A percentile compares a stretch with the other conserved stretches of the same genome.
Conservation (phyloP, 2,329 filamentous ascomycete species). For the Botrytis tulipae region DNA sequence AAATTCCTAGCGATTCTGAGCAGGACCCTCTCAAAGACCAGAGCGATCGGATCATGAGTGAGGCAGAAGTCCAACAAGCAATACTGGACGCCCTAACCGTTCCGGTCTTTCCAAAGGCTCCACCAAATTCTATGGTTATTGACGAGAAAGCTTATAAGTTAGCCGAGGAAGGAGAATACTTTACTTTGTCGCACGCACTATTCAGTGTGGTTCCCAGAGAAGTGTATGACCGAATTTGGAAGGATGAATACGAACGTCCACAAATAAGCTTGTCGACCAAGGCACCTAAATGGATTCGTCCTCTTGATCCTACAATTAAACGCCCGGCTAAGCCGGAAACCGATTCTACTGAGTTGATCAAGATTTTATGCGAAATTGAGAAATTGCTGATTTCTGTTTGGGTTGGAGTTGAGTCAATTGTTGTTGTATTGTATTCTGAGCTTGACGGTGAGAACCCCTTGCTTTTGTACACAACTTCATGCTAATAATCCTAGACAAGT, state of each 20-base stretch:
- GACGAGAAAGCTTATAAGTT: background rate
- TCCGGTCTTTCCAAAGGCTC: background rate
- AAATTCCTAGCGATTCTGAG: background rate
- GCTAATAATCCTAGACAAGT: constrained; percentile 1
- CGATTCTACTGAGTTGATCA: background rate
- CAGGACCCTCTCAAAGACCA: background rate
- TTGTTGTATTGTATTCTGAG: constrained; percentile 9
- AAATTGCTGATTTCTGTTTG: constrained; percentile 9
- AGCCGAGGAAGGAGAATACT: background rate
- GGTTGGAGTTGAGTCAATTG: constrained; percentile 15
- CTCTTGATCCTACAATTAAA: background rate
- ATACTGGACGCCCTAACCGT: background rate
- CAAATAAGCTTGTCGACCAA: constrained; percentile 1
- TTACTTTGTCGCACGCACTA: background rate
- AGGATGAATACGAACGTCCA: background rate
- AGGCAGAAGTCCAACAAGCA: background rate
- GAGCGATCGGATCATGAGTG: background rate
- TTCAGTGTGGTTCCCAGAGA: background rate
- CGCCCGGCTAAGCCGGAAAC: background rate
- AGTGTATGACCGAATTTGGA: constrained; percentile 7
- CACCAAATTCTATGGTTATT: background rate
- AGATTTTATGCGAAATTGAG: constrained; percentile 12
- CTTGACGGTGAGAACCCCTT: background rate
- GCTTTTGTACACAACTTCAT: background rate
- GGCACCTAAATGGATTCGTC: constrained; percentile 8